Percentiles rank a stretch among this genome's conserved stretches.
phyloP scores from a whole-genome alignment of 2,329 filamentous ascomycete genomes.

The Scedosporium minutisporum region DNA sequence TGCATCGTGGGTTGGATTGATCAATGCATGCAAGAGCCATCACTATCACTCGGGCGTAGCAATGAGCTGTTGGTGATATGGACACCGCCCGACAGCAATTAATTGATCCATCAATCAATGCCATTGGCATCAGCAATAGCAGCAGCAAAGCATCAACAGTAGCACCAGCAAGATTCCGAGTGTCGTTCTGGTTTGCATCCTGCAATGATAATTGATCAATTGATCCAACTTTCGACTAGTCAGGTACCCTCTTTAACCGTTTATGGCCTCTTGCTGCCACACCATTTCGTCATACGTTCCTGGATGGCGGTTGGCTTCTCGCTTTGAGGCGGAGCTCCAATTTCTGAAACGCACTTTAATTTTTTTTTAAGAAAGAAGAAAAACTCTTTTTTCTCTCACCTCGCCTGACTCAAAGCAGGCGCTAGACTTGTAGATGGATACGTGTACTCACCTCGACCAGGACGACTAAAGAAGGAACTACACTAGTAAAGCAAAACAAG shows the following conservation, averaged over 20 bases:
- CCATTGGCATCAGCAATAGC: too few relatives aligned
- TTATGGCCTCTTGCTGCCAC: not conserved
- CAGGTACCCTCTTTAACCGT: not conserved
- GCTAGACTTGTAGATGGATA: not conserved
- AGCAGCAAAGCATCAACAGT: too few relatives aligned
- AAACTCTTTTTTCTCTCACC: not conserved
- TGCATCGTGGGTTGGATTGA: too few relatives aligned
- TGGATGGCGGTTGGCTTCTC: not conserved
- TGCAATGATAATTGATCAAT: not conserved
- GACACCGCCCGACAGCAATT: not conserved
- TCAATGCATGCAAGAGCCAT: not conserved
- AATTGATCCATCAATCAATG: not conserved
- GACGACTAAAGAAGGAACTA: not conserved
- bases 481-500: too few relatives aligned
- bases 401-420: not conserved
- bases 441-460: not conserved
- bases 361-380: not conserved
- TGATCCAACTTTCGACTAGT: not conserved
- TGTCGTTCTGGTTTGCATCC: not conserved
- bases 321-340: not conserved
- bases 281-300: not conserved
- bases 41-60: not conserved
- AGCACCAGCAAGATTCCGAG: not conserved
- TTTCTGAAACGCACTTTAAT: not conserved
- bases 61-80: not conserved